These are phyloP conservation scores for Scenedesmus sp. DNA, from an alignment of 163 green algal genomes.

Conservation along the genomic window DNA sequence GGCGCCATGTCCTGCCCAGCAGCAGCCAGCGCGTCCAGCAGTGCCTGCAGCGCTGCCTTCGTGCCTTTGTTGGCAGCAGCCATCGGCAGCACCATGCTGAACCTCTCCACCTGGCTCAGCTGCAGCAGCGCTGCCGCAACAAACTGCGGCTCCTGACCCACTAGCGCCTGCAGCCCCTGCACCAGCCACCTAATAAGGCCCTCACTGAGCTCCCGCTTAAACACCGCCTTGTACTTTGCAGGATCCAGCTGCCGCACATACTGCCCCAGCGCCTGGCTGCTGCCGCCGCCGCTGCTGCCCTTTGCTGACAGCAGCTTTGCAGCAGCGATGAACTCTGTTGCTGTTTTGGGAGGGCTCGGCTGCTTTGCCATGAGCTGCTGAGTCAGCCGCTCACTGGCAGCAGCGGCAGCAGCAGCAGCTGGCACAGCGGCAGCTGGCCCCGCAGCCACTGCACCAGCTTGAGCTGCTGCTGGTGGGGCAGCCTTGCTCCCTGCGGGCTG, in stretches of 20 bases:
- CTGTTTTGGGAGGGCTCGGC: background rate
- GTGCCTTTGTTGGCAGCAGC: background rate
- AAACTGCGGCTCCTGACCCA: slow-evolving; percentile 16
- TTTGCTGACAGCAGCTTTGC: slow-evolving; percentile 4
- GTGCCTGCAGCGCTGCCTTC: background rate
- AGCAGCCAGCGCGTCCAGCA: slow-evolving; percentile 18
- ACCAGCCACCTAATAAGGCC: background rate
- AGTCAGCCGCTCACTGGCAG: background rate
- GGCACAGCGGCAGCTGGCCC: background rate
- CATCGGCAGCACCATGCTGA: slow-evolving; percentile 35
- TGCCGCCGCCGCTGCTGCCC: background rate
- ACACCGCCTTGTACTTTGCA: slow-evolving; percentile 17
- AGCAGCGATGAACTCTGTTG: background rate
- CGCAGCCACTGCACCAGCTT: background rate
- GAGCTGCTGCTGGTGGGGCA: background rate
- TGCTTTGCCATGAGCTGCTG: slow-evolving; percentile 15
- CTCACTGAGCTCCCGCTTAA: slow-evolving; percentile 28
- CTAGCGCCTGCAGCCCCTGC: background rate
- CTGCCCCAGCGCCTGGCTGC: background rate
- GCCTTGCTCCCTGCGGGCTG: background rate
- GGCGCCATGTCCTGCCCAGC: background rate
- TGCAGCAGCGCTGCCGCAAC: background rate
- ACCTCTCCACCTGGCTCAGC: slow-evolving; percentile 24
- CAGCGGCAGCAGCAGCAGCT: background rate
- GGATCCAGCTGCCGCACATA: slow-evolving; percentile 32